Percentiles rank a stretch among this genome's conserved stretches.
These are phyloP conservation scores for Monosporascus sp. DNA, from an alignment of 2,329 filamentous ascomycete species.

Conservation along the genomic window DNA sequence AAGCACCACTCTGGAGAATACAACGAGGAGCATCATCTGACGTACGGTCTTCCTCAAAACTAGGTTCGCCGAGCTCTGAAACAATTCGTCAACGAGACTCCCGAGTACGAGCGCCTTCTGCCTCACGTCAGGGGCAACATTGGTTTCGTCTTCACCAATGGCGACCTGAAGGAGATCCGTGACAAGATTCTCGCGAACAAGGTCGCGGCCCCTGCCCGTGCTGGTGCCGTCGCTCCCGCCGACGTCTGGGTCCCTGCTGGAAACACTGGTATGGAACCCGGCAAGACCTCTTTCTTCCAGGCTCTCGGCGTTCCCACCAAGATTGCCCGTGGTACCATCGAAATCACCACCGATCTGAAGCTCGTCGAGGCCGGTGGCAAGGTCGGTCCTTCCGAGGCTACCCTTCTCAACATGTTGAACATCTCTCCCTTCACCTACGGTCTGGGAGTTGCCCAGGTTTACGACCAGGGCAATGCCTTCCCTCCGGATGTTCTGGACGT, in stretches of 20 bases:
- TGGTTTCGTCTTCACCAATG: slow-evolving; percentile 99
- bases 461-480: slow-evolving; percentile 96
- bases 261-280: slow-evolving; percentile 99
- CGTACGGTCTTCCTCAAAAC: slow-evolving; percentile 1
- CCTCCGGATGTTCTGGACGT: slow-evolving; percentile 82
- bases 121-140: slow-evolving; percentile 96
- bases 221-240: slow-evolving; percentile 86
- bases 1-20: slow-evolving; percentile 25
- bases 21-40: neutral
- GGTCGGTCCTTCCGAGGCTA: slow-evolving; percentile 98
- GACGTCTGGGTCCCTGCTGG: slow-evolving; percentile 96
- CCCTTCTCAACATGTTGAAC: slow-evolving; percentile 99
- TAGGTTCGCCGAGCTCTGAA: slow-evolving; percentile 94
- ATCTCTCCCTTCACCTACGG: slow-evolving; percentile 99
- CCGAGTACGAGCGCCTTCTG: slow-evolving; percentile 97
- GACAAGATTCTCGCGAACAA: slow-evolving; percentile 95
- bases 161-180: slow-evolving; percentile 84
- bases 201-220: slow-evolving; percentile 95
- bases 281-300: slow-evolving; percentile 99
- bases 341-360: slow-evolving; percentile 98
- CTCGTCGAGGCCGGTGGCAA: slow-evolving; percentile 88
- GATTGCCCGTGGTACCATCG: slow-evolving; percentile 99
- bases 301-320: slow-evolving; percentile 99
- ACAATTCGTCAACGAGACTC: slow-evolving; percentile 83
- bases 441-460: slow-evolving; percentile 94